phyloP scores from a whole-genome alignment of 371 early-diverging fungal species.

The Syncephalastrum monosporum region DNA sequence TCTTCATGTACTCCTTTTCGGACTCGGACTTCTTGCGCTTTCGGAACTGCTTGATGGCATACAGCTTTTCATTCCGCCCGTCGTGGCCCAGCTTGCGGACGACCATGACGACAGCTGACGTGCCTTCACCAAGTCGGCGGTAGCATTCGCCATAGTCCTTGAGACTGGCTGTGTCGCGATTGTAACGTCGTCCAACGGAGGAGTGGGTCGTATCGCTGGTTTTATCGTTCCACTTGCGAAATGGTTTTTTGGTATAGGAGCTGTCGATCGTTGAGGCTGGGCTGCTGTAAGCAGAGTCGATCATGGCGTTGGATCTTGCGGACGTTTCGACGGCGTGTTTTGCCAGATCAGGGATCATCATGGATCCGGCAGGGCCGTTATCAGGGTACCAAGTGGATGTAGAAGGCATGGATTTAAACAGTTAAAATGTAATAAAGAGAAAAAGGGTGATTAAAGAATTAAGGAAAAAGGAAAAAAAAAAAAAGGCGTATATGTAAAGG shows the following conservation, averaged over 20 bases:
- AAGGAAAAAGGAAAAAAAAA: too few species aligned
- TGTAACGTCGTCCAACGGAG: slow-evolving; percentile 14
- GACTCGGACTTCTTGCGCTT: slow-evolving; percentile 61
- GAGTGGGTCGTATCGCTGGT: slow-evolving; percentile 1
- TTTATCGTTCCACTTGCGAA: slow-evolving; percentile 9
- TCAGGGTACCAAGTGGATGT: too few species aligned
- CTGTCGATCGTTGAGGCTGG: slow-evolving; percentile 19
- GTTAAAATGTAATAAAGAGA: too few species aligned
- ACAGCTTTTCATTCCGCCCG: slow-evolving; percentile 57
- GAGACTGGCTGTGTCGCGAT: slow-evolving; percentile 30
- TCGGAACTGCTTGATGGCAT: slow-evolving; percentile 57
- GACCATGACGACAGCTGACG: slow-evolving; percentile 88
- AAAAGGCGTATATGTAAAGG: too few species aligned
- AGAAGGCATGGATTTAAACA: too few species aligned
- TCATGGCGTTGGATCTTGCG: slow-evolving; percentile 5
- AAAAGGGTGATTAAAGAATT: too few species aligned
- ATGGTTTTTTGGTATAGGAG: slow-evolving; percentile 4
- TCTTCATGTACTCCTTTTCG: slow-evolving; percentile 65
- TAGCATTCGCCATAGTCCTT: slow-evolving; percentile 84
- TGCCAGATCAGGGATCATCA: slow-evolving; percentile 11
- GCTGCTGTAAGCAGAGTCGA: slow-evolving; percentile 24
- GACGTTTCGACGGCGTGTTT: slow-evolving; percentile 5
- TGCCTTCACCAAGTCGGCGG: slow-evolving; percentile 82
- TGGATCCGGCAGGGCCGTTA: too few species aligned
- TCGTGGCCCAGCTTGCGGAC: slow-evolving; percentile 64